Percentiles rank a stretch among this genome's conserved stretches.
These are phyloP conservation scores for Ensete glaucum DNA, from an alignment of 176 grass and related monocot species.

Conservation along the genomic window DNA sequence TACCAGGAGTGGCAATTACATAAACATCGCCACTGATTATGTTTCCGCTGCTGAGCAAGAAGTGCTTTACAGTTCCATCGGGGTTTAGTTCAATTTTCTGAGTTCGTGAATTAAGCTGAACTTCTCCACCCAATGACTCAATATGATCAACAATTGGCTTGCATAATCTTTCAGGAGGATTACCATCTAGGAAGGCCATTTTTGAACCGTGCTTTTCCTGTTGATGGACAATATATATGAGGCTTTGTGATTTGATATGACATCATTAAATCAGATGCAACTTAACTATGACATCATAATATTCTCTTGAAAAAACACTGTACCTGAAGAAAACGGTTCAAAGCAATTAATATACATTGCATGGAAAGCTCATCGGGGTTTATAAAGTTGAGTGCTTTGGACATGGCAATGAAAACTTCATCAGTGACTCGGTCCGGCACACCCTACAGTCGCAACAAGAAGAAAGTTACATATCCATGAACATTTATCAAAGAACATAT, in stretches of 20 bases:
- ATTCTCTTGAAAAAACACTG: slow-evolving; percentile 8
- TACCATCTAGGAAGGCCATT: slow-evolving; percentile 98
- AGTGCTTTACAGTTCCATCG: slow-evolving; percentile 85
- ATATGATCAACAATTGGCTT: slow-evolving; percentile 91
- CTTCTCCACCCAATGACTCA: slow-evolving; percentile 79
- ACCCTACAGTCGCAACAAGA: slow-evolving; percentile 66
- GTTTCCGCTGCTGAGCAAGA: slow-evolving; percentile 55
- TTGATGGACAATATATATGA: slow-evolving; percentile 16
- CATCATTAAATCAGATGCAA: background rate
- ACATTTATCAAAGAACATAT: background rate
- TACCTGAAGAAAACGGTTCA: slow-evolving; percentile 96
- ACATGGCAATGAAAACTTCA: slow-evolving; percentile 98
- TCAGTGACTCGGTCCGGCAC: slow-evolving; percentile 84
- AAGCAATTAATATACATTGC: slow-evolving; percentile 97
- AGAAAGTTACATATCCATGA: slow-evolving; percentile 30
- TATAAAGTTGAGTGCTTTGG: slow-evolving; percentile 97
- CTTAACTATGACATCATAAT: background rate
- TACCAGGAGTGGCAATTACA: slow-evolving; percentile 86
- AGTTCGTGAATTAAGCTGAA: slow-evolving; percentile 77
- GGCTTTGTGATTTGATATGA: background rate
- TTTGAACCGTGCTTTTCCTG: slow-evolving; percentile 97
- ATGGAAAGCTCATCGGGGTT: slow-evolving; percentile 98
- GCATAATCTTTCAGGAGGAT: slow-evolving; percentile 88
- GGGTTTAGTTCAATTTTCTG: slow-evolving; percentile 80
- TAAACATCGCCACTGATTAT: slow-evolving; percentile 84